Evolutionary conservation across 2,329 filamentous ascomycete genomes (phyloP).

Genomic region (Hypoxylon sp.): DNA sequence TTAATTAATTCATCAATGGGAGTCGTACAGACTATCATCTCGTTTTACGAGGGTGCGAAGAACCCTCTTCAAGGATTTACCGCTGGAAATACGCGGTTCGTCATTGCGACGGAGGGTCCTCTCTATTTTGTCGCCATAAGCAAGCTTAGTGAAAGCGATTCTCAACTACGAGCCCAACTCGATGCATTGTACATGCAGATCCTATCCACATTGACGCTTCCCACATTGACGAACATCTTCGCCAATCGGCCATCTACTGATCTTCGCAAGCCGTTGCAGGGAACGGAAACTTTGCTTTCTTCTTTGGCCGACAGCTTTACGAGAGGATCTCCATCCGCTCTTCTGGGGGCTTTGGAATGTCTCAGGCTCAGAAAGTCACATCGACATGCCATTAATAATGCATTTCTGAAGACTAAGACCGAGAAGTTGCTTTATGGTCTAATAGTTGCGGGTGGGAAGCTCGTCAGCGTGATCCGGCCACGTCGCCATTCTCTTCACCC

Average conservation of each 20-base stretch:
- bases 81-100: slow-evolving; percentile 86
- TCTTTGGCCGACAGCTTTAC: slow-evolving; percentile 96
- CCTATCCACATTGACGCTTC: slow-evolving; percentile 90
- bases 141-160: slow-evolving; percentile 88
- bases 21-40: slow-evolving; percentile 96
- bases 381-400: slow-evolving; percentile 84
- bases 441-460: slow-evolving; percentile 87
- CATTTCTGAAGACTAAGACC: slow-evolving; percentile 79
- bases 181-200: slow-evolving; percentile 99
- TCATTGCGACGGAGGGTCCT: slow-evolving; percentile 83
- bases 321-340: slow-evolving; percentile 84
- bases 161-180: slow-evolving; percentile 85
- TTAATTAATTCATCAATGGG: slow-evolving; percentile 94
- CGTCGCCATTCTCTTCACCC: slow-evolving; percentile 96
- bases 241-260: slow-evolving; percentile 92
- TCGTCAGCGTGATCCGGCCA: slow-evolving; percentile 94
- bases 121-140: slow-evolving; percentile 95
- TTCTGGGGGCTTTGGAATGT: slow-evolving; percentile 91
- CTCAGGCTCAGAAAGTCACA: slow-evolving; percentile 91
- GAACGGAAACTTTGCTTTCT: slow-evolving; percentile 89
- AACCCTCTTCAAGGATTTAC: slow-evolving; percentile 85
- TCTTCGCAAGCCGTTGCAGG: slow-evolving; percentile 85
- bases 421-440: slow-evolving; percentile 89
- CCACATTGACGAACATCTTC: slow-evolving; percentile 86
- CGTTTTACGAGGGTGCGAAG: slow-evolving; percentile 85